Evolutionary conservation across 1,139 yeast genomes (phyloP), one percentile per base, ranked within the genome.

Genomic region (Debaryomycetaceae sp.): DNA sequence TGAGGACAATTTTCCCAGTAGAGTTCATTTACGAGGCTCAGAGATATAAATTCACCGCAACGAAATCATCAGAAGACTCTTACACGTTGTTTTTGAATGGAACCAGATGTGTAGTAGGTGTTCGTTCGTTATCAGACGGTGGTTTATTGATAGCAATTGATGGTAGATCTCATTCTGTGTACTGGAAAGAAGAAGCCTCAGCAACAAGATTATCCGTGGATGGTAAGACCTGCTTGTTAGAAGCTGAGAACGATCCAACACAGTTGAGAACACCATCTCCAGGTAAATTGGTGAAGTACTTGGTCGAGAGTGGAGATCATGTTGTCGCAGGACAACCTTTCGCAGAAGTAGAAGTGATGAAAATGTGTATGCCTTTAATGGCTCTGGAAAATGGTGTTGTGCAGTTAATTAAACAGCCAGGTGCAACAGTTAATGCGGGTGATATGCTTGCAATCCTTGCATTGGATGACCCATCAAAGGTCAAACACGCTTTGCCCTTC

Each of bases 291-390:
- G 96, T 91, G 48, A 89, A 89, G 65, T 95, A 83, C 67, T 76
- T 93, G 58, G 96, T 93, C 49, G 98, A 93, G 62, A 87, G 87
- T 58, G 99, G 99, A 54, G 99, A 93, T 54, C 98, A 91, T 59
- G 81, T 93, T 56, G 72, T 71, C 50, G 84, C 95, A 49, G 99
- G 99, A 49, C 96, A 93, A 70, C 83, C 97, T 39, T 95, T 82
- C 61, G 99, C 99, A 39, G 99, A 93, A 72, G 97, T 93, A 47
- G 99, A 93, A 73, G 99, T 93, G 55, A 93, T 93, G 99, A 93
- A 93, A 71, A 91, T 91, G 98, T 86, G 87, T 66, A 87, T 87
- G 95, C 95, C 95, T 42, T 76, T 91, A 60, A 75, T 89, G 59
- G 93, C 97, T 33, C 89, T 83, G 66, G 99, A 91, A 66, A 85